Base-by-base conservation (phyloP, 2,329 filamentous ascomycete species). In the Diaporthe citrichinensis region DNA sequence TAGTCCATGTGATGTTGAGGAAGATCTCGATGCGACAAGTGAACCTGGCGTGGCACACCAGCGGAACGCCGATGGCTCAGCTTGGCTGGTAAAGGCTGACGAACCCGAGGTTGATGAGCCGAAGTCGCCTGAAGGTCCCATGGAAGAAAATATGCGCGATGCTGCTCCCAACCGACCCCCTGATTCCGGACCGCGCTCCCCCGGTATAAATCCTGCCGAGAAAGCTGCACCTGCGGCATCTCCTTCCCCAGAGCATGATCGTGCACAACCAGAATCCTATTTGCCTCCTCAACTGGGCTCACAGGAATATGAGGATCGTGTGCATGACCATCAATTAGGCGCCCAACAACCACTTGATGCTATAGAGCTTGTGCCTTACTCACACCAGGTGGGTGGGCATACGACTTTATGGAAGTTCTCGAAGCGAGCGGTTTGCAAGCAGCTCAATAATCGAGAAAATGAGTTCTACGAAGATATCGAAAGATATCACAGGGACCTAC, bases 401-500 rank as follows among this genome's bases (percentile, higher is more conserved):
- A 98, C 95, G 9, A 98, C 96, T 0, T 90, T 99, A 49, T 99
- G 98, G 90, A 93, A 96, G 57, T 98, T 99, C 82, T 98, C 97
- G 25, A 93, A 95, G 79, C 92, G 96, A 80, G 97, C 97, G 74
- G 96, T 99, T 15, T 99, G 97, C 88, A 99, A 99, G 85, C 95
- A 98, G 85, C 90, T 99, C 81, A 99, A 98, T 84, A 99, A 98
- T 83, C 91, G 96, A 81, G 97, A 99, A 83, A 99, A 99, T 84
- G 95, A 98, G 85, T 99, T 99, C 83, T 99, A 99, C 84, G 97
- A 99, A 85, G 97, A 93, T 73, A 95, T 98, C 80, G 97, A 99
- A 86, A 92, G 92, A 81, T 92, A 95, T 79, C 96, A 99, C 84
- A 94, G 95, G 78, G 94, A 98, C 82, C 89, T 99, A 80, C 87